Evolutionary conservation across 176 grass and related monocot species (phyloP).

Genomic region (Calamus simplicifolius): DNA sequence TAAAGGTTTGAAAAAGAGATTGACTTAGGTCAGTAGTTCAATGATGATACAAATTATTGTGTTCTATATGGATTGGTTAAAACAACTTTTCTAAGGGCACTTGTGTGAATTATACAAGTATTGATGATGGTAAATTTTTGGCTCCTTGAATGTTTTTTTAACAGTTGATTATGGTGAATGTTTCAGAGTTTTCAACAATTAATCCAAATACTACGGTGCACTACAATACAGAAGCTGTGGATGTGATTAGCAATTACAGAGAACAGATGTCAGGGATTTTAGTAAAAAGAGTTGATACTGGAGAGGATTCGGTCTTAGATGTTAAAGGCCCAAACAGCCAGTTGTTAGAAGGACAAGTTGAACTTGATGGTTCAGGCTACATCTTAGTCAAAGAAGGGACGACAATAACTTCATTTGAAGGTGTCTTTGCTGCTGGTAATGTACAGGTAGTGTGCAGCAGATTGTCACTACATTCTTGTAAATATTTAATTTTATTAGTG

Average conservation of each 20-base stretch:
- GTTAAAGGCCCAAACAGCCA: no score
- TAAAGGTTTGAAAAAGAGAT: no score
- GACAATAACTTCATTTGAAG: slow-evolving; percentile 86
- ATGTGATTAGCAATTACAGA: slow-evolving; percentile 80
- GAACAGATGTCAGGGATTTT: slow-evolving; percentile 89
- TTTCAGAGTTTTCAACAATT: slow-evolving; percentile 99
- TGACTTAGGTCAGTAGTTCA: no score
- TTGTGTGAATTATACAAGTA: slow-evolving; percentile 36
- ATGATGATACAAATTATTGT: no score
- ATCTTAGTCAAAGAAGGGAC: no score
- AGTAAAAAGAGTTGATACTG: no score
- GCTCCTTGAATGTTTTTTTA: slow-evolving; percentile 97
- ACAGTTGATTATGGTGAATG: slow-evolving; percentile 99
- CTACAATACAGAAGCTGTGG: slow-evolving; percentile 84
- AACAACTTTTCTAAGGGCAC: slow-evolving; percentile 14
- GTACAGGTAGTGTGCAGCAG: slow-evolving; percentile 51
- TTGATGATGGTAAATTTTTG: slow-evolving; percentile 77
- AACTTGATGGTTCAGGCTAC: no score
- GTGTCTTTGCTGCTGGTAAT: slow-evolving; percentile 99
- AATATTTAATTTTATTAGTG: no score
- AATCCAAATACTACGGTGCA: slow-evolving; percentile 94
- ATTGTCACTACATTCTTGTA: no score
- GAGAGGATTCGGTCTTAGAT: no score
- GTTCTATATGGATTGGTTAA: no score
- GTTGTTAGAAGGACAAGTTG: no score